These are phyloP conservation scores for Neurospora sp. DNA, from an alignment of 495 filamentous ascomycete genomes.

Conservation along the genomic window DNA sequence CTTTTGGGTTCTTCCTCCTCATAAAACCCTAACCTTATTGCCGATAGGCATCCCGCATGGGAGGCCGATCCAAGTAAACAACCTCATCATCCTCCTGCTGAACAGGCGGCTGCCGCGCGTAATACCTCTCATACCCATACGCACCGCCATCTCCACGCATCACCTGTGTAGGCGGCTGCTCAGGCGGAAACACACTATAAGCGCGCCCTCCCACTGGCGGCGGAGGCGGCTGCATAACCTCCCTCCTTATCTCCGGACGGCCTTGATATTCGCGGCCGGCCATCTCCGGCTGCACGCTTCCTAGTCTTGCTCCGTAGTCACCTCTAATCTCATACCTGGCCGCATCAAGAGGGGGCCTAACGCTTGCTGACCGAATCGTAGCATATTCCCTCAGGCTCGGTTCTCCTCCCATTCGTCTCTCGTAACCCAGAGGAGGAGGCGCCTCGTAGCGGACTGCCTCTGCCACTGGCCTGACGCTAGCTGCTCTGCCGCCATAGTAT, in stretches of 20 bases:
- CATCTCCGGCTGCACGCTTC: conserved; percentile 33
- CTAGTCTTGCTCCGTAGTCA: conserved; percentile 17
- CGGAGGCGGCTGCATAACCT: conserved; percentile 20
- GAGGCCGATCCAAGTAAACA: conserved; percentile 35
- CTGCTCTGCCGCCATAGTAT: conserved; percentile 36
- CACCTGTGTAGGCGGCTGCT: conserved; percentile 12
- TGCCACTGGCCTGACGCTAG: conserved; percentile 44
- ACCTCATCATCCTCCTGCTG: conserved; percentile 32
- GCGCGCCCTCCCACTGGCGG: conserved; percentile 22
- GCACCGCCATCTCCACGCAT: conserved; percentile 26
- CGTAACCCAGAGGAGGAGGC: conserved; percentile 18
- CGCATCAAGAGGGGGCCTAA: conserved; percentile 10
- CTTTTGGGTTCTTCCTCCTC: background rate
- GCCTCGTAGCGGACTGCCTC: conserved; percentile 45
- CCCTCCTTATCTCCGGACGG: conserved; percentile 29
- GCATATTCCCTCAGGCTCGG: conserved; percentile 13
- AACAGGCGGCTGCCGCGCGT: conserved; percentile 10
- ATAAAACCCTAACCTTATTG: background rate
- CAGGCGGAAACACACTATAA: conserved; percentile 32
- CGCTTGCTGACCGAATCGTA: conserved; percentile 17
- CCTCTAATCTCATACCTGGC: conserved; percentile 15
- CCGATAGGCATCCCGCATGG: conserved; percentile 26
- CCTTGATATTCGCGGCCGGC: conserved; percentile 29
- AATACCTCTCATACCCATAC: conserved; percentile 25
- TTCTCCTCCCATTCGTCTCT: conserved; percentile 42